phyloP scores from a whole-genome alignment of 805 yeast genomes.

The Candida morakotiae region DNA sequence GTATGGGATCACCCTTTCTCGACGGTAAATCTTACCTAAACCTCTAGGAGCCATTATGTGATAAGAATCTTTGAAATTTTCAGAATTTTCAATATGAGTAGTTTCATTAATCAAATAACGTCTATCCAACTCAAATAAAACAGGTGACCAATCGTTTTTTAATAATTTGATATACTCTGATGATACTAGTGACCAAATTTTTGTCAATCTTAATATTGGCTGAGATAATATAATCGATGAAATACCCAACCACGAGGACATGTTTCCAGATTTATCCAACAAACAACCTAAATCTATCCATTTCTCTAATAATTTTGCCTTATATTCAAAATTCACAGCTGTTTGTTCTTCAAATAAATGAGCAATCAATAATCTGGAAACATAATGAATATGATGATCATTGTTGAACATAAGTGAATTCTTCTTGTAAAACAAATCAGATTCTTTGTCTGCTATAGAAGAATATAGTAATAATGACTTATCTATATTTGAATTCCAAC shows the following conservation, averaged over 20 bases:
- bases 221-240: conserved; percentile 79
- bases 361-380: conserved; percentile 64
- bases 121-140: conserved; percentile 82
- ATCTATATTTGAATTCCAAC: conserved; percentile 81
- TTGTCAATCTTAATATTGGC: conserved; percentile 69
- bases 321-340: conserved; percentile 26
- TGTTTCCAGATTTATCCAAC: conserved; percentile 79
- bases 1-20: conserved; percentile 78
- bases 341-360: conserved; percentile 62
- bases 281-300: conserved; percentile 85
- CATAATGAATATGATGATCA: conserved; percentile 62
- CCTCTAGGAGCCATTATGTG: conserved; percentile 87
- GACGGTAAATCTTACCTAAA: conserved; percentile 70
- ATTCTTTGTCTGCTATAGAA: conserved; percentile 25
- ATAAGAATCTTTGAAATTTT: conserved; percentile 40
- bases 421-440: conserved; percentile 40
- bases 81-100: conserved; percentile 4
- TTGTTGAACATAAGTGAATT: conserved; percentile 81
- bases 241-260: conserved; percentile 92
- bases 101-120: conserved; percentile 48
- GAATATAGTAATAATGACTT: conserved; percentile 66
- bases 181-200: conserved; percentile 73
- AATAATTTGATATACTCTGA: conserved; percentile 55
- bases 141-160: conserved; percentile 87
- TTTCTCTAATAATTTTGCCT: conserved; percentile 66